Base-by-base conservation (phyloP, 2,329 filamentous ascomycete genomes). In the Colletotrichum costaricense region DNA sequence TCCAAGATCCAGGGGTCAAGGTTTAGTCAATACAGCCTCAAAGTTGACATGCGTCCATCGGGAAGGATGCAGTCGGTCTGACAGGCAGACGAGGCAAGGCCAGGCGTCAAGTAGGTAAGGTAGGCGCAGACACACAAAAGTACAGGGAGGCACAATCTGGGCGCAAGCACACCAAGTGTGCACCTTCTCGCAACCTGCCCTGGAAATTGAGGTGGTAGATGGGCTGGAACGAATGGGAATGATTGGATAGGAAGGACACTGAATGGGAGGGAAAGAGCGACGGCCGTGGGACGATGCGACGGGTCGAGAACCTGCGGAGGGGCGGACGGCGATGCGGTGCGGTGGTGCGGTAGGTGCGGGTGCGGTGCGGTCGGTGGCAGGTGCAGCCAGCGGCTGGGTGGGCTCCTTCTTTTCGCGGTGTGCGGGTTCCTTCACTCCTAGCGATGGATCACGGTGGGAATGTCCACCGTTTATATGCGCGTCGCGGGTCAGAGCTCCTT, bases 381-480 rank as follows among this genome's bases (percentile, higher is more conserved):
- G 58, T 72, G 72, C 35, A 42, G 59, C 68, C 60, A 72, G 63
- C 52, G 38, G 52, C 28, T 52, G n/a, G 54, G 52, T 63, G 65
- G 64, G 35, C 35, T 22, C 30, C 54, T 70, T 59, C 26, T 35
- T 42, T 49, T 60, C 49, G 66, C 54, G 55, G 49, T 68, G 49
- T 38, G 63, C 66, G 67, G 69, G 65, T 55, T 69, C 59, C 65
- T 63, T 63, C 65, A 69, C 55, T 54, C 64, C 54, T 72, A 65
- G 68, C 59, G 63, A 73, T 69, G 70, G 73, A 73, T 75, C 74
- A 77, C 76, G 76, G 81, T 82, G 84, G 84, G 84, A 86, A 83
- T 81, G 79, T 75, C 80, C 79, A 78, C 77, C 83, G 85, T 87
- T 87, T 87, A 87, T 87, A 86, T 87, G 85, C 83, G 81, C 80